Evolutionary conservation across 2,329 filamentous ascomycete genomes (phyloP), one percentile per base, ranked within the genome.

Genomic region (Sclerotinia minor): DNA sequence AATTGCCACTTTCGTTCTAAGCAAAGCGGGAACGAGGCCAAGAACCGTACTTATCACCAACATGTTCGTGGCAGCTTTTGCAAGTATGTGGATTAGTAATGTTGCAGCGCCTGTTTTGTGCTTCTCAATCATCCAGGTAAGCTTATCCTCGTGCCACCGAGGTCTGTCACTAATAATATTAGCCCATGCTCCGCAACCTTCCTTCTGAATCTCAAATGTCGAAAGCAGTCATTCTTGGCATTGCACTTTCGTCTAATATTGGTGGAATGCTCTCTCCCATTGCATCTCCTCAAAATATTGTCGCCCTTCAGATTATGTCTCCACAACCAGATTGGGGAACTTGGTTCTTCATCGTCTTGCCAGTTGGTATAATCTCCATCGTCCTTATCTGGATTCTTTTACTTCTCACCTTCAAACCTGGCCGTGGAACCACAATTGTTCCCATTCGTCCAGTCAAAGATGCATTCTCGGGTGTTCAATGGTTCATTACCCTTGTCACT

Each of bases 1-100:
- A 76, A 93, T 99, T 81, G 95, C 95, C 2, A 97, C 94, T 1
- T 92, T 98, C 75, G 92, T 99, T 38, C 84, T 99, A 45, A 97
- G 93, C 82, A 98, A 97, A 81, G 95, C 95, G 11, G 95, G 95
- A 8, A 97, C 95, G 4, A 90, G 89, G 74, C 95, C 95, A 13
- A 85, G 89, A 67, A 94, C 92, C 2, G 95, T 99, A 4, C 84
- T 99, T 5, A 80, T 99, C n/a, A 95, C 94, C 65, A 97, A 94
- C 80, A 99, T 99, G 95, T 94, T 97, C 74, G 95, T 99, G 53
- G 94, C 94, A 67, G 96, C 95, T 76, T 96, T 99, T 78, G 90
- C 96, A 11, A 97, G 93, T 74, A 99, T 99, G 95, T 92, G 96
- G 84, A 98, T 99, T 76, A 97, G 93, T 80, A 99, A 99, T 73